Percentiles rank a stretch among this genome's conserved stretches.
phyloP scores from a whole-genome alignment of 2,329 filamentous ascomycete genomes.

The Nothophoma quercina region DNA sequence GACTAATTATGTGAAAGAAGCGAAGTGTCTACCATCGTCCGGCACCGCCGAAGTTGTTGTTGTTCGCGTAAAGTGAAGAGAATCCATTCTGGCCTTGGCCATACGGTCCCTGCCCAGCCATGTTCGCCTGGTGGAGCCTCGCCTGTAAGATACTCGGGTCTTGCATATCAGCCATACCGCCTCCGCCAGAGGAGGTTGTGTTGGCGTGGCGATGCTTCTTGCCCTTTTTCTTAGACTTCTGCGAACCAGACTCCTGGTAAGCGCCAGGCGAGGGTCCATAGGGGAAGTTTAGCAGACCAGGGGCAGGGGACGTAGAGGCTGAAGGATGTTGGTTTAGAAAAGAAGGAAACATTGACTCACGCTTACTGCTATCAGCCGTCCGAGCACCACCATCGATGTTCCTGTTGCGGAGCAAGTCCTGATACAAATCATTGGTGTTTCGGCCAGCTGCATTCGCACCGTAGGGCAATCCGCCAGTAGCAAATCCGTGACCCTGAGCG shows the following conservation, averaged over 20 bases:
- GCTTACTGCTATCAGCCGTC: conserved; percentile 87
- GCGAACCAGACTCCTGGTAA: conserved; percentile 85
- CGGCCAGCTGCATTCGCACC: conserved; percentile 68
- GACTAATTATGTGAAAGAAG: conserved; percentile 44
- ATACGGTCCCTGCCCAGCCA: conserved; percentile 86
- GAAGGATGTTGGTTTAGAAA: conserved; percentile 85
- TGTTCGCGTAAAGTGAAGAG: conserved; percentile 79
- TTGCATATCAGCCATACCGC: conserved; percentile 99
- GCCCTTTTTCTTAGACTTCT: conserved; percentile 99
- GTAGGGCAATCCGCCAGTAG: conserved; percentile 71
- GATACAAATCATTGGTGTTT: conserved; percentile 76
- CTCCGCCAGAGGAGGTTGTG: conserved; percentile 99
- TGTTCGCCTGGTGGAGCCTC: conserved; percentile 89
- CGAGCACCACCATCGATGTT: conserved; percentile 69
- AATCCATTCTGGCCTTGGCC: conserved; percentile 93
- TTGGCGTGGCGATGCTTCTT: conserved; percentile 99
- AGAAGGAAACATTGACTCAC: conserved; percentile 97
- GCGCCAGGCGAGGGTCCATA: conserved; percentile 85
- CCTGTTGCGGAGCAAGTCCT: conserved; percentile 78
- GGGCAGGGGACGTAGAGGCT: conserved; percentile 86
- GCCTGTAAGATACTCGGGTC: conserved; percentile 99
- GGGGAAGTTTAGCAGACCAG: conserved; percentile 89
- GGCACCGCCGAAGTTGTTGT: conserved; percentile 53
- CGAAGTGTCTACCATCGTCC: conserved; percentile 49
- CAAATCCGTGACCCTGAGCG: conserved; percentile 85